phyloP scores from a whole-genome alignment of 495 filamentous ascomycete species.

The Pyrenula aspistea region DNA sequence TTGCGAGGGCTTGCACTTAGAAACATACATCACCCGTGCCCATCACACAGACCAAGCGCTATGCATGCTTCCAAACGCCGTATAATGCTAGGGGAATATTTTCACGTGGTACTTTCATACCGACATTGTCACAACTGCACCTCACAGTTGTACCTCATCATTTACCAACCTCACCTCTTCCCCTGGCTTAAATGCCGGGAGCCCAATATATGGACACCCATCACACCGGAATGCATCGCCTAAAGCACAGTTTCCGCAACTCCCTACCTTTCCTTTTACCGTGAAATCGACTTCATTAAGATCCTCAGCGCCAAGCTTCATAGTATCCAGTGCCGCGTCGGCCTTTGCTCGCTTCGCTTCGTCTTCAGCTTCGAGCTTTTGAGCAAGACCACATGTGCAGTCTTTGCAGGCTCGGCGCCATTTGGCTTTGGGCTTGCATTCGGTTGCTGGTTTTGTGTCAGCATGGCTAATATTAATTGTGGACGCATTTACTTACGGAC shows the following conservation, averaged over 20 bases:
- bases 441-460: conserved; percentile 43
- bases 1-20: too few relatives aligned
- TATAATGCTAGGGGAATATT: too few relatives aligned
- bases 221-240: conserved; percentile 63
- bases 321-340: conserved; percentile 42
- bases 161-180: conserved; percentile 84
- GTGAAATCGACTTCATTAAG: conserved; percentile 89
- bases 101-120: too few relatives aligned
- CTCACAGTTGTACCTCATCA: conserved; percentile 73
- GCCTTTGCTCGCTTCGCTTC: conserved; percentile 50
- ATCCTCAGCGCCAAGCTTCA: conserved; percentile 71
- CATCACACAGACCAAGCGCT: too few relatives aligned
- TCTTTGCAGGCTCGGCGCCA: conserved; percentile 92
- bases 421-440: conserved; percentile 75
- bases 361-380: conserved; percentile 71
- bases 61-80: too few relatives aligned
- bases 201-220: conserved; percentile 83
- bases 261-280: conserved; percentile 86
- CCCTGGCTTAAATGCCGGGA: conserved; percentile 92
- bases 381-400: conserved; percentile 84
- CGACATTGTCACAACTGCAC: too few relatives aligned
- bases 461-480: conserved; percentile 1
- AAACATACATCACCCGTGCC: too few relatives aligned
- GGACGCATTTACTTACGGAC: conserved; percentile 48
- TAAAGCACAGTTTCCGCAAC: conserved; percentile 83